Conservation (phyloP, 2,329 filamentous ascomycete genomes). For the Aschersonia sp. region DNA sequence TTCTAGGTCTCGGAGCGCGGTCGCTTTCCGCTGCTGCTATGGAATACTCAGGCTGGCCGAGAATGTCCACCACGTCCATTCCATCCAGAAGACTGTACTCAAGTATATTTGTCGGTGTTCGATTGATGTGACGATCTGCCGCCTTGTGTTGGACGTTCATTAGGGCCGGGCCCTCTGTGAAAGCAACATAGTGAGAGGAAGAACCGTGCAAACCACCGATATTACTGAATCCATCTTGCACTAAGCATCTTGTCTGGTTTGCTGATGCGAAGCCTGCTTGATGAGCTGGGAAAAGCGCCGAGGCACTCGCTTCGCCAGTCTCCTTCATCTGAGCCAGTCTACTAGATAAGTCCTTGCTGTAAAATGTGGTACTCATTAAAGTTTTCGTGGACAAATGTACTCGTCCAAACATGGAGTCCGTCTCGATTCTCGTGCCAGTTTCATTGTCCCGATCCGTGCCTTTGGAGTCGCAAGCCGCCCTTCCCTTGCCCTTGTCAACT, state of each 20-base stretch:
- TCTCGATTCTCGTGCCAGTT: conserved; percentile 1
- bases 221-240: neutral
- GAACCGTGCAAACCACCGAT: too few species aligned
- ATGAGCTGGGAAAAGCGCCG: neutral
- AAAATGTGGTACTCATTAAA: neutral
- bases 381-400: neutral
- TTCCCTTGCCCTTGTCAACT: conserved; percentile 3
- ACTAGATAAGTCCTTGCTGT: neutral
- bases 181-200: neutral
- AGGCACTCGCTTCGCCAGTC: neutral
- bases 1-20: too few species aligned
- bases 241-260: neutral
- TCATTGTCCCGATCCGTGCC: neutral
- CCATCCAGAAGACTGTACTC: conserved; percentile 8
- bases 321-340: conserved; percentile 6
- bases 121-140: neutral
- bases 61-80: conserved; percentile 19
- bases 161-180: neutral
- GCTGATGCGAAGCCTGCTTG: neutral
- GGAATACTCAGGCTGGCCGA: conserved; percentile 13
- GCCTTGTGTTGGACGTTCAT: neutral
- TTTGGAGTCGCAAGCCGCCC: neutral
- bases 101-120: neutral
- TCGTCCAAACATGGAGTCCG: neutral
- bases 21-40: conserved; percentile 8